Evolutionary conservation across 352 stramenopile genomes (phyloP).

Genomic region (Elongisporangium senticosum): DNA sequence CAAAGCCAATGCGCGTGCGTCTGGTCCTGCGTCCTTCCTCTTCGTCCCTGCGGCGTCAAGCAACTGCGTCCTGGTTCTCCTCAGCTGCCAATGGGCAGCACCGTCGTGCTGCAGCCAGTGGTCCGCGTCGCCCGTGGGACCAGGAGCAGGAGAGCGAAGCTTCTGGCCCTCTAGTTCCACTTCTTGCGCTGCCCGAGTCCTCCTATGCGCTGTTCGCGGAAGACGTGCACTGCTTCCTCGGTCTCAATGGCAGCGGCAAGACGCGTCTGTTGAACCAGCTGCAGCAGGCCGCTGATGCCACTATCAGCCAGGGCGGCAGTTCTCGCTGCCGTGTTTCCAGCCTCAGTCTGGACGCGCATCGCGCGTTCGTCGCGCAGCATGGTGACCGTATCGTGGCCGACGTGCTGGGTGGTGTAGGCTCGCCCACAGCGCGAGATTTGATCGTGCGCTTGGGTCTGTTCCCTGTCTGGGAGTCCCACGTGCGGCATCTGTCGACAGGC

Average conservation of each 20-base stretch:
- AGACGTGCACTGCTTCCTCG: constrained; percentile 68
- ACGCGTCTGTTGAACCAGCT: constrained; percentile 44
- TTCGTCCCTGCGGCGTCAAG: neutral
- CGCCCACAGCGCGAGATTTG: constrained; percentile 76
- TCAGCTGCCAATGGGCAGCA: neutral
- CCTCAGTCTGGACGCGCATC: constrained; percentile 85
- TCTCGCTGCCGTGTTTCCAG: constrained; percentile 25
- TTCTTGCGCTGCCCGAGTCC: constrained; percentile 28
- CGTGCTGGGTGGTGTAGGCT: constrained; percentile 62
- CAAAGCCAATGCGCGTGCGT: too few relatives aligned
- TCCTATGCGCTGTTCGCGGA: constrained; percentile 38
- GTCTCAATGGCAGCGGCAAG: constrained; percentile 69
- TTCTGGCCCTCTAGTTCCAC: constrained; percentile 2
- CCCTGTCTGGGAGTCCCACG: constrained; percentile 72
- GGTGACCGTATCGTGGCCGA: constrained; percentile 53
- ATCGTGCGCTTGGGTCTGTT: constrained; percentile 91
- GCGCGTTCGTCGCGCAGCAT: constrained; percentile 60
- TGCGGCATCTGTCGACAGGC: constrained; percentile 88
- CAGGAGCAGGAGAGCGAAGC: neutral
- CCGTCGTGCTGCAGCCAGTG: neutral
- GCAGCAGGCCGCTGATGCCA: constrained; percentile 13
- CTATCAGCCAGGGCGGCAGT: constrained; percentile 8
- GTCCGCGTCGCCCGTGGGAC: neutral
- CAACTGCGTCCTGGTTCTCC: neutral
- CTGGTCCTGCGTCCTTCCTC: too few relatives aligned